Percentiles rank a stretch among this genome's conserved stretches.
Evolutionary conservation across 108 stramenopile species (phyloP).

Genomic region (Phaeodactylum tricornutum): DNA sequence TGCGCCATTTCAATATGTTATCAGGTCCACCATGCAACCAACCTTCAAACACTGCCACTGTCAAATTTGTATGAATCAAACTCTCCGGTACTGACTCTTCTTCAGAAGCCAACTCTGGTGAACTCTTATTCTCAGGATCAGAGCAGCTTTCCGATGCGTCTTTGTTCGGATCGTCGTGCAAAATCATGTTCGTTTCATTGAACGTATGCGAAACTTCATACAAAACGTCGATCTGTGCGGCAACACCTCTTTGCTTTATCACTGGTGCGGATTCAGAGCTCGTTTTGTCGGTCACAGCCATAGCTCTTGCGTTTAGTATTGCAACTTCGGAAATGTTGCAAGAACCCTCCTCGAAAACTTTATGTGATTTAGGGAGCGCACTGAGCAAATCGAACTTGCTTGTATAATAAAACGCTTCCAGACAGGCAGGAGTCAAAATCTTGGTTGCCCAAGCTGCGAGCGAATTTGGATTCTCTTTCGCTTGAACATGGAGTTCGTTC

Average conservation of each 20-base stretch:
- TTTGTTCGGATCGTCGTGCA: not conserved
- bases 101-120: no score
- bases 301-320: conserved; percentile 37
- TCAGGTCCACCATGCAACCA: conserved; percentile 31
- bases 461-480: conserved; percentile 31
- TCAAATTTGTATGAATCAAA: conserved; percentile 1
- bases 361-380: no score
- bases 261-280: no score
- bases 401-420: conserved; percentile 1
- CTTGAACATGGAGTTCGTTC: conserved; percentile 12
- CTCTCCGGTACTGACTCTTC: no score
- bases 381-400: not conserved
- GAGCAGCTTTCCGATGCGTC: not conserved
- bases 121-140: not conserved
- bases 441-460: conserved; percentile 22
- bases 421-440: conserved; percentile 25
- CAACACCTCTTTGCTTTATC: conserved; percentile 13
- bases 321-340: conserved; percentile 15
- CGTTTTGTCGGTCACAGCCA: conserved; percentile 1
- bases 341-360: no score
- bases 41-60: conserved; percentile 42
- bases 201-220: conserved; percentile 8
- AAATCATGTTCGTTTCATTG: conserved; percentile 1
- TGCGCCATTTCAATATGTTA: no score
- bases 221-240: conserved; percentile 25